A percentile compares a stretch with the other conserved stretches of the same genome.
These are phyloP conservation scores for Plasmodiophora brassicae DNA, from an alignment of 208 protist genomes.

Conservation along the genomic window DNA sequence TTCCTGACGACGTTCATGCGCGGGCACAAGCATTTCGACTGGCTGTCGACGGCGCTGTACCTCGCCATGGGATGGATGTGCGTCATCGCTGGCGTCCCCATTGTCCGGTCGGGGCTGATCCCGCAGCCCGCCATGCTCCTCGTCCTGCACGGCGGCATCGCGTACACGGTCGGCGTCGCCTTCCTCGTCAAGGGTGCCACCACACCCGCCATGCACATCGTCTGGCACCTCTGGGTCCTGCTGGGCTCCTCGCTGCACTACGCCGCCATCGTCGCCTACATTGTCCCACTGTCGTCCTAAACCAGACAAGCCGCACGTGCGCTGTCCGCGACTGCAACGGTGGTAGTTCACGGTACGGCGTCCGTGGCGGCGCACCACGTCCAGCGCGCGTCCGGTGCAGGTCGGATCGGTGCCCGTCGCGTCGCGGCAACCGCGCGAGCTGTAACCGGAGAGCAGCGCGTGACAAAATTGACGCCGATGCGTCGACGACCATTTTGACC, in stretches of 20 bases:
- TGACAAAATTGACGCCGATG: too few species aligned
- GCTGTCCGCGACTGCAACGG: too few species aligned
- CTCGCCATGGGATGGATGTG: conserved; percentile 23
- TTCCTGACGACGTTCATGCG: background rate
- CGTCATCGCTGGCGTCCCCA: background rate
- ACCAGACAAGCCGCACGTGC: too few species aligned
- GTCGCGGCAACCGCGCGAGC: too few species aligned
- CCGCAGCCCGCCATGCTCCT: background rate
- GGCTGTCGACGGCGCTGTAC: background rate
- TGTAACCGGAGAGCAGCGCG: too few species aligned
- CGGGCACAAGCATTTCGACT: background rate
- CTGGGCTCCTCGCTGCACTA: background rate
- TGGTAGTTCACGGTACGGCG: too few species aligned
- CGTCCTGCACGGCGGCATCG: background rate
- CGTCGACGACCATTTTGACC: too few species aligned
- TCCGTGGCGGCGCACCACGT: too few species aligned
- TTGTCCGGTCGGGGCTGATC: conserved; percentile 15
- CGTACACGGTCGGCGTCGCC: background rate
- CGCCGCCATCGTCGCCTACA: background rate
- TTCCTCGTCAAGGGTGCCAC: background rate
- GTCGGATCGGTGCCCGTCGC: too few species aligned
- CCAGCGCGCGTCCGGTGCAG: too few species aligned
- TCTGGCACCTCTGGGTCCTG: conserved; percentile 8
- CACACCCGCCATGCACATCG: background rate
- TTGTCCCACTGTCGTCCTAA: too few species aligned